Evolutionary conservation across 2,329 filamentous ascomycete species (phyloP).

Genomic region (Fusarium sp.): DNA sequence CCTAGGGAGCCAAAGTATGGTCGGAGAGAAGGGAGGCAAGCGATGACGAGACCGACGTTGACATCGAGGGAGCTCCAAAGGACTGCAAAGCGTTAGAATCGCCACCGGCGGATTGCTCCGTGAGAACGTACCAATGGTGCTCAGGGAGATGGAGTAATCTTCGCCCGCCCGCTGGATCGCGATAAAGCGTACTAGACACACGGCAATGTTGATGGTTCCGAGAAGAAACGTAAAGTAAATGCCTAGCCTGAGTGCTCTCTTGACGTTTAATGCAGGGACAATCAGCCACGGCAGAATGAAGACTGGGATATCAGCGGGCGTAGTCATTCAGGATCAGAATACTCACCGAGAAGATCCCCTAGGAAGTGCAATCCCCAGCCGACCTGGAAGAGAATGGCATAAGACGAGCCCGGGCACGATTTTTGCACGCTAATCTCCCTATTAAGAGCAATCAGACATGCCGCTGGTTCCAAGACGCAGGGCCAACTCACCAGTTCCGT

Average conservation of each 20-base stretch:
- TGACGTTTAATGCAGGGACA: slow-evolving; percentile 14
- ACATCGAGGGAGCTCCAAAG: slow-evolving; percentile 30
- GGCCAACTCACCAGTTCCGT: slow-evolving; percentile 14
- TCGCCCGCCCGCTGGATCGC: slow-evolving; percentile 18
- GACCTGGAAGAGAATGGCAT: slow-evolving; percentile 17
- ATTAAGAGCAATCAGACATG: background rate
- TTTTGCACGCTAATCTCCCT: background rate
- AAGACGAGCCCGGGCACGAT: background rate
- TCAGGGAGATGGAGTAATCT: slow-evolving; percentile 18
- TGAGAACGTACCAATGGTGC: slow-evolving; percentile 18
- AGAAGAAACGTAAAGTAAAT: slow-evolving; percentile 35
- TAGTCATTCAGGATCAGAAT: rapidly evolving
- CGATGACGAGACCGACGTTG: slow-evolving; percentile 34
- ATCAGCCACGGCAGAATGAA: slow-evolving; percentile 34
- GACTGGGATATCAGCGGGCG: background rate
- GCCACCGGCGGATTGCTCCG: rapidly evolving
- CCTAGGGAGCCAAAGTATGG: slow-evolving; percentile 30
- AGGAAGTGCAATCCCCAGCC: slow-evolving; percentile 27
- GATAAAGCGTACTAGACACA: slow-evolving; percentile 27
- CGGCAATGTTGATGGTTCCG: slow-evolving; percentile 28
- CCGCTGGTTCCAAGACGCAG: background rate
- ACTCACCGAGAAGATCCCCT: slow-evolving; percentile 14
- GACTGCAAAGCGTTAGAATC: background rate
- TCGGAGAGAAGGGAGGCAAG: slow-evolving; percentile 30
- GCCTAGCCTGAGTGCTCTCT: slow-evolving; percentile 7